These are phyloP conservation scores for Ligustrum vulgare DNA, from an alignment of 257 asterid species.

Conservation along the genomic window DNA sequence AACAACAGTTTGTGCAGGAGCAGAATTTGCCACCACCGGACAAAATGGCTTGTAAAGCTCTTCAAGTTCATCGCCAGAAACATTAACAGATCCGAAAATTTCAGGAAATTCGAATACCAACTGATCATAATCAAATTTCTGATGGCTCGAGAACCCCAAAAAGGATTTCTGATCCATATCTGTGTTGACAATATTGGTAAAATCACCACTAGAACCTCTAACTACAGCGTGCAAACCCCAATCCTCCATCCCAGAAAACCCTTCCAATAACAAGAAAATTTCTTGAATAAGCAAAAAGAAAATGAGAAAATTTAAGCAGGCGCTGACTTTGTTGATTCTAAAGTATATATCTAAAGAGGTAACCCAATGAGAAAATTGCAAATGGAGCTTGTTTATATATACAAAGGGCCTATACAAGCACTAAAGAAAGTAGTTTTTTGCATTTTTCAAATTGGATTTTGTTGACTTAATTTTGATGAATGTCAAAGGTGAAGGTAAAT, in stretches of 20 bases:
- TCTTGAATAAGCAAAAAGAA: neutral
- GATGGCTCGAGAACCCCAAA: conserved; percentile 6
- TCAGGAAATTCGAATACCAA: conserved; percentile 34
- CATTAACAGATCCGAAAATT: conserved; percentile 27
- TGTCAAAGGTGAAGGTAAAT: conserved; percentile 46
- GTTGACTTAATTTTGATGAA: conserved; percentile 48
- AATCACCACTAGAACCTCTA: conserved; percentile 47
- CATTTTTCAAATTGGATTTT: conserved; percentile 18
- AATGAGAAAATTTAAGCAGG: conserved; percentile 1
- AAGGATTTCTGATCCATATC: neutral
- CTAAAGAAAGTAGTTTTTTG: conserved; percentile 25
- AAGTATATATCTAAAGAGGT: neutral
- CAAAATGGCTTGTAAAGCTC: conserved; percentile 81
- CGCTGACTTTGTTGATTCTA: conserved; percentile 37
- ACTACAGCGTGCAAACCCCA: conserved; percentile 71
- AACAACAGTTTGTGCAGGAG: conserved; percentile 23
- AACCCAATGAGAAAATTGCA: conserved; percentile 17
- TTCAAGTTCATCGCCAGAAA: conserved; percentile 53
- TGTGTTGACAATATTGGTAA: conserved; percentile 20
- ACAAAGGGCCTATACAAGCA: conserved; percentile 2
- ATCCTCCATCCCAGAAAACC: conserved; percentile 37
- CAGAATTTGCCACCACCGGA: conserved; percentile 19
- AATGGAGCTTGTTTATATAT: conserved; percentile 33
- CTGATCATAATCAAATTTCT: neutral
- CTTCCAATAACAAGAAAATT: neutral